A percentile compares a stretch with the other conserved stretches of the same genome.
Conservation (phyloP, 2,329 filamentous ascomycete species). For the Xylariales sp. region DNA sequence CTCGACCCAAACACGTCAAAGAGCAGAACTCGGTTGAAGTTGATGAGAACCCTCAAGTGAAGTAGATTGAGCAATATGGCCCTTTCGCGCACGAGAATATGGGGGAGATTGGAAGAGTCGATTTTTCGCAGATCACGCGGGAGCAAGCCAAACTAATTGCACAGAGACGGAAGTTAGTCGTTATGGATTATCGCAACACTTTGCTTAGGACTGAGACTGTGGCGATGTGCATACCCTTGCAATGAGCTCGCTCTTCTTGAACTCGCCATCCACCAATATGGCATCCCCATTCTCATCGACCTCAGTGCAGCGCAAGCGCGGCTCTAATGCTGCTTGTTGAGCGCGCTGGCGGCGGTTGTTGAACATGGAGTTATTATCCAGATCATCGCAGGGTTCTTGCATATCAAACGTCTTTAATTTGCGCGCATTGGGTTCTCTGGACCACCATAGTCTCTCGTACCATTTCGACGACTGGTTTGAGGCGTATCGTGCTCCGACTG, state of each 20-base stretch:
- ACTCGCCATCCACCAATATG: slow-evolving; percentile 89
- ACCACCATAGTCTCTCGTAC: slow-evolving; percentile 47
- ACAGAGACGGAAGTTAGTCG: too few species aligned
- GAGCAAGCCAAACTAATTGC: slow-evolving; percentile 73
- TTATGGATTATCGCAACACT: too few species aligned
- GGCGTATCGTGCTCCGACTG: slow-evolving; percentile 18
- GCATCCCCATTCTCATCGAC: slow-evolving; percentile 90
- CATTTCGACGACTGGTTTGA: slow-evolving; percentile 30
- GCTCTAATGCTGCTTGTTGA: slow-evolving; percentile 76
- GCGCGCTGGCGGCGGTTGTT: slow-evolving; percentile 65
- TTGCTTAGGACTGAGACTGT: too few species aligned
- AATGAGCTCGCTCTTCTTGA: slow-evolving; percentile 96
- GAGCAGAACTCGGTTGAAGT: slow-evolving; percentile 87
- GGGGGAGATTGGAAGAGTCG: slow-evolving; percentile 90
- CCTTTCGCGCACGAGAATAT: slow-evolving; percentile 88
- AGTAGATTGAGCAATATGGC: slow-evolving; percentile 93
- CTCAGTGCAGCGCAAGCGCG: slow-evolving; percentile 87
- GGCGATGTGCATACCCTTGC: too few species aligned
- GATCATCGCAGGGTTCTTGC: slow-evolving; percentile 55
- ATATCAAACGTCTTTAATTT: slow-evolving; percentile 54
- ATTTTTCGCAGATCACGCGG: slow-evolving; percentile 96
- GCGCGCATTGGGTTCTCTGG: too few species aligned
- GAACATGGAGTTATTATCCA: slow-evolving; percentile 58
- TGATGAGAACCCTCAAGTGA: slow-evolving; percentile 94
- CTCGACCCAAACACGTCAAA: slow-evolving; percentile 96